Evolutionary conservation across 805 yeast species (phyloP).

Genomic region (Candida patagonica): DNA sequence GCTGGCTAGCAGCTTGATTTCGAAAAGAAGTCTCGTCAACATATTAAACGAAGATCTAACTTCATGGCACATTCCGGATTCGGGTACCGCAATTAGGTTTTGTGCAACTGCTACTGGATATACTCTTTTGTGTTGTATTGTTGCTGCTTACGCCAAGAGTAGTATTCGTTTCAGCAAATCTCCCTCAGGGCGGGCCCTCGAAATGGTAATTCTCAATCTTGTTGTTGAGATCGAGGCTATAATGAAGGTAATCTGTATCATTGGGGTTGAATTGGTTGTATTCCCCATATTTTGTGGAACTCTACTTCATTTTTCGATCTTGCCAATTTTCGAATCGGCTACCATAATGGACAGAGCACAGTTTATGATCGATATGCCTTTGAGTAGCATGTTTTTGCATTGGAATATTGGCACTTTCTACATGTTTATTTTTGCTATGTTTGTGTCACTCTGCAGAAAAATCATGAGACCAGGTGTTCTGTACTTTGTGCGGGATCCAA

Average conservation of each 20-base stretch:
- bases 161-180: conserved; percentile 8
- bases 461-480: conserved; percentile 82
- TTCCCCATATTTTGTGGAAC: conserved; percentile 86
- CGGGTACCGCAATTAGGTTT: conserved; percentile 8
- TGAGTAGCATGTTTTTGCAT: conserved; percentile 26
- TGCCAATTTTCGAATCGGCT: conserved; percentile 40
- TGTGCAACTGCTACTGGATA: conserved; percentile 10
- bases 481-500: conserved; percentile 87
- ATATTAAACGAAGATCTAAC: not conserved
- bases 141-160: conserved; percentile 4
- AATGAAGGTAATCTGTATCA: conserved; percentile 63
- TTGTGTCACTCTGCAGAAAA: conserved; percentile 72
- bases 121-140: not conserved
- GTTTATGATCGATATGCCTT: conserved; percentile 16
- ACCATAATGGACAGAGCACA: conserved; percentile 3
- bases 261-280: conserved; percentile 68
- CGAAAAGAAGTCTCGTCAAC: not conserved
- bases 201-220: conserved; percentile 10
- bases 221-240: conserved; percentile 35
- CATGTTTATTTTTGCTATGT: conserved; percentile 81
- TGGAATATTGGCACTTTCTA: conserved; percentile 77
- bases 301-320: conserved; percentile 57
- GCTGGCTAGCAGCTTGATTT: not conserved
- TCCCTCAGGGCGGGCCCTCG: conserved; percentile 4
- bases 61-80: conserved; percentile 2